phyloP scores from a whole-genome alignment of 495 filamentous ascomycete species.

The Geoglossum glabrum region DNA sequence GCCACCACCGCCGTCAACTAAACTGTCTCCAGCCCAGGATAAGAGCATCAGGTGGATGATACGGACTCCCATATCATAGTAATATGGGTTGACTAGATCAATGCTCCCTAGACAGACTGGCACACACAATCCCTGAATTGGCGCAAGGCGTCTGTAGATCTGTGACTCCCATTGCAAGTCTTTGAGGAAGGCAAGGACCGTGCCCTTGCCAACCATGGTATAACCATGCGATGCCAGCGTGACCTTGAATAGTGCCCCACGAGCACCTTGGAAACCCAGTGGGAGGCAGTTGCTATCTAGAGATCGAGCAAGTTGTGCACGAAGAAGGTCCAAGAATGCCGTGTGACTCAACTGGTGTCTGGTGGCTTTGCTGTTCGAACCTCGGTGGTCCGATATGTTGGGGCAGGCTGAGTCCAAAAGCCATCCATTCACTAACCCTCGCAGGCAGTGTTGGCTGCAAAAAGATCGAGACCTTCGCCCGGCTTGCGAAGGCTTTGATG shows the following conservation, averaged over 20 bases:
- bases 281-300: not conserved
- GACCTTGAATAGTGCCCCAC: slow-evolving; percentile 6
- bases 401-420: slow-evolving; percentile 22
- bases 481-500: not conserved
- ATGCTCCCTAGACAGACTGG: slow-evolving; percentile 21
- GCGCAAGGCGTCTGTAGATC: slow-evolving; percentile 16
- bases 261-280: slow-evolving; percentile 2
- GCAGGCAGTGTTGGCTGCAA: slow-evolving; percentile 26
- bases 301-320: slow-evolving; percentile 10
- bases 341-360: slow-evolving; percentile 8
- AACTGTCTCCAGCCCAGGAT: slow-evolving; percentile 12
- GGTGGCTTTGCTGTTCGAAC: not conserved
- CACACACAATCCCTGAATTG: slow-evolving; percentile 18
- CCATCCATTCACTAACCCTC: slow-evolving; percentile 16
- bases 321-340: slow-evolving; percentile 15
- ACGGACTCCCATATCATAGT: slow-evolving; percentile 10
- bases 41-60: slow-evolving; percentile 18
- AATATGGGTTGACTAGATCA: slow-evolving; percentile 1
- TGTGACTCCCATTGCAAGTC: slow-evolving; percentile 17
- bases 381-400: slow-evolving; percentile 17
- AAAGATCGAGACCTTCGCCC: slow-evolving; percentile 5
- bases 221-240: slow-evolving; percentile 6
- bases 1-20: not conserved
- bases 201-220: slow-evolving; percentile 4
- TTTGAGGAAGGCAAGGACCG: not conserved